Percentiles rank a stretch among this genome's conserved stretches.
These are phyloP conservation scores for Claviceps pazoutovae DNA, from an alignment of 2,329 filamentous ascomycete genomes.

Conservation along the genomic window DNA sequence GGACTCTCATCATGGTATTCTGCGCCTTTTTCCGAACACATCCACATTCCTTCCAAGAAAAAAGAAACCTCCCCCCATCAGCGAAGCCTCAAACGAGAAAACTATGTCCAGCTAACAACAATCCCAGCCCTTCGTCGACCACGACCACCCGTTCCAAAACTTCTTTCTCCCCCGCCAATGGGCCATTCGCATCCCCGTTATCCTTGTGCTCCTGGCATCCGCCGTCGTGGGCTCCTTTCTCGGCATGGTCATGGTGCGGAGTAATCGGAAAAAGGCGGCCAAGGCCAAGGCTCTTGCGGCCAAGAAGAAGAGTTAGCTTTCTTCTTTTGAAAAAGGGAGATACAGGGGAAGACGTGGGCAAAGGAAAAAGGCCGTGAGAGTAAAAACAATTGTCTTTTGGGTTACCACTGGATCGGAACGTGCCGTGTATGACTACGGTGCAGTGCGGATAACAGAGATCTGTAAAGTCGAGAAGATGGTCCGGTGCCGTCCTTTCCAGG, in stretches of 20 bases:
- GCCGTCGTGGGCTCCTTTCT: constrained; percentile 95
- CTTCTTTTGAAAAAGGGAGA: no score
- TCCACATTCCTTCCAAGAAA: neutral
- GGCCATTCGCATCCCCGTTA: constrained; percentile 97
- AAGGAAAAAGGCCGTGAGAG: neutral
- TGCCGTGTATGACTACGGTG: no score
- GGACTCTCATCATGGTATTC: constrained; percentile 89
- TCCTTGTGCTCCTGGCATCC: constrained; percentile 80
- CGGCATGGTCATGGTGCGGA: constrained; percentile 94
- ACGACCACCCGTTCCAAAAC: constrained; percentile 81
- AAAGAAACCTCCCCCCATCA: neutral
- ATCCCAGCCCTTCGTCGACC: constrained; percentile 87
- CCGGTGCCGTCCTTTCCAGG: no score
- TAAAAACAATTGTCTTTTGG: neutral
- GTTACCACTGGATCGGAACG: no score
- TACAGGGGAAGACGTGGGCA: no score
- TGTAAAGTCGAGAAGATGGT: no score
- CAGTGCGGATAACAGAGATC: no score
- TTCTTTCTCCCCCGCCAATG: constrained; percentile 95
- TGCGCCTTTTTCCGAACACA: constrained; percentile 2
- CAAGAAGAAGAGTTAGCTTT: constrained; percentile 66
- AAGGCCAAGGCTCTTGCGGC: constrained; percentile 74
- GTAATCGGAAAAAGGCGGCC: constrained; percentile 92
- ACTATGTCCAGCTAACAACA: neutral
- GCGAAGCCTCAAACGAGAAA: no score